A percentile compares a stretch with the other conserved stretches of the same genome.
Evolutionary conservation across 257 asterid genomes (phyloP).

Genomic region (Solanum verrucosum): DNA sequence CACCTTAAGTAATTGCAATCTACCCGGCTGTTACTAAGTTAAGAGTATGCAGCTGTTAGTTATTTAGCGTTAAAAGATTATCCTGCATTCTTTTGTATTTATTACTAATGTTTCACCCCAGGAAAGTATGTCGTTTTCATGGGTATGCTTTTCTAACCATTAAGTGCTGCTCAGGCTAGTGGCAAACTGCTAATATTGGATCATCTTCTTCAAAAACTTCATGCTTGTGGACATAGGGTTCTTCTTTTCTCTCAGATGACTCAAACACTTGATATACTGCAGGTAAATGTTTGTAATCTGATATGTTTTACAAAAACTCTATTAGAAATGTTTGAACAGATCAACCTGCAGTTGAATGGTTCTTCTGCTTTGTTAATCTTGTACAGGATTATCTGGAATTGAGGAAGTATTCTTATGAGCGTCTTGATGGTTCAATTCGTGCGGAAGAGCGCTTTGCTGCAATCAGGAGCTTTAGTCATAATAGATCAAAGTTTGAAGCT

Average conservation of each 20-base stretch:
- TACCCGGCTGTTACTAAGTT: not conserved
- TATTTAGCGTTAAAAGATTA: not conserved
- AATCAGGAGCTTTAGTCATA: conserved; percentile 75
- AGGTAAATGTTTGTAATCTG: conserved; percentile 32
- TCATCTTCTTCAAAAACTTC: conserved; percentile 68
- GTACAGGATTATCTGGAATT: conserved; percentile 79
- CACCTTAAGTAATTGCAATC: not conserved
- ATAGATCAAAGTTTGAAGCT: conserved; percentile 20
- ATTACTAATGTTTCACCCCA: not conserved
- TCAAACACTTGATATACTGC: conserved; percentile 83
- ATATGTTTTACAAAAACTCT: not conserved
- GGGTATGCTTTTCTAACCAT: not conserved
- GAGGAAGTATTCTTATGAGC: conserved; percentile 82
- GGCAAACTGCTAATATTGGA: conserved; percentile 81
- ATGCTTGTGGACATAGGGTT: conserved; percentile 61
- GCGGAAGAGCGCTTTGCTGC: conserved; percentile 98
- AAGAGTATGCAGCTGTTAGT: not conserved
- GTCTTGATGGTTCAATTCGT: conserved; percentile 92
- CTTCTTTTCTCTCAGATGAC: conserved; percentile 96
- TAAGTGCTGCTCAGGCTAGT: conserved; percentile 52
- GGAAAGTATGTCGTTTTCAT: not conserved
- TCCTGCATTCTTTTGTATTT: not conserved
- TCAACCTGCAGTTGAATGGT: not conserved
- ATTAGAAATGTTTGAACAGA: not conserved
- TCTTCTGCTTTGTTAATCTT: not conserved